Percentiles rank a stretch among this genome's conserved stretches.
phyloP scores from a whole-genome alignment of 2,329 filamentous ascomycete genomes.

The Fusarium tuaranense region DNA sequence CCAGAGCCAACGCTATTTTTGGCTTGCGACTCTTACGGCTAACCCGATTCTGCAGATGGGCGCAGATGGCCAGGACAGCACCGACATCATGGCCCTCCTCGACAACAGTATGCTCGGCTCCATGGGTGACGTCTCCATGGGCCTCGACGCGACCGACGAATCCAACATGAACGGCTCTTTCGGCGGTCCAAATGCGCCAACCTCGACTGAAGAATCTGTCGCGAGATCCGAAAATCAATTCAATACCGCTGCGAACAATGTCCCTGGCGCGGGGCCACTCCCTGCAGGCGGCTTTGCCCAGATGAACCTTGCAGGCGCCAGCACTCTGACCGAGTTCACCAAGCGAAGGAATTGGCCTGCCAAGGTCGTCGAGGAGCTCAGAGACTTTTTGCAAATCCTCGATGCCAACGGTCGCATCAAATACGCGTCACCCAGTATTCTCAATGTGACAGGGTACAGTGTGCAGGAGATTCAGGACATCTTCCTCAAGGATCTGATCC shows the following conservation, averaged over 20 bases:
- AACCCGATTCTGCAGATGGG: slow-evolving; percentile 42
- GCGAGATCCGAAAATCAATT: slow-evolving; percentile 50
- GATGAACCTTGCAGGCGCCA: slow-evolving; percentile 50
- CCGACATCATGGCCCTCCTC: slow-evolving; percentile 58
- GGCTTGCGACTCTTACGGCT: slow-evolving; percentile 29
- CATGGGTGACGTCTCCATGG: slow-evolving; percentile 57
- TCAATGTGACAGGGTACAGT: slow-evolving; percentile 79
- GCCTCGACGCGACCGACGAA: slow-evolving; percentile 53
- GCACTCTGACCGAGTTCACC: slow-evolving; percentile 68
- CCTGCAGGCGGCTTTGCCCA: slow-evolving; percentile 54
- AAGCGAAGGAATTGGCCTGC: slow-evolving; percentile 83
- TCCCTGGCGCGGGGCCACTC: slow-evolving; percentile 57
- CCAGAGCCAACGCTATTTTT: slow-evolving; percentile 32
- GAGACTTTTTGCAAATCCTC: slow-evolving; percentile 89
- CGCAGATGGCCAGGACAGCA: slow-evolving; percentile 45
- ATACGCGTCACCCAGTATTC: slow-evolving; percentile 86
- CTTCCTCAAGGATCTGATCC: slow-evolving; percentile 85
- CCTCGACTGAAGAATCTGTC: slow-evolving; percentile 47
- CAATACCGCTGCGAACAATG: slow-evolving; percentile 50
- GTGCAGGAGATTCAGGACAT: slow-evolving; percentile 77
- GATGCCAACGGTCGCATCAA: slow-evolving; percentile 86
- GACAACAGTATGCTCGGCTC: slow-evolving; percentile 55
- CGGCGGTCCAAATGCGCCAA: slow-evolving; percentile 33
- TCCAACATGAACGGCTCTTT: slow-evolving; percentile 38
- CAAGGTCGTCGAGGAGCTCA: slow-evolving; percentile 88